Conservation (phyloP, 73 alveolate genomes). For the Paramecium sexaurelia region DNA sequence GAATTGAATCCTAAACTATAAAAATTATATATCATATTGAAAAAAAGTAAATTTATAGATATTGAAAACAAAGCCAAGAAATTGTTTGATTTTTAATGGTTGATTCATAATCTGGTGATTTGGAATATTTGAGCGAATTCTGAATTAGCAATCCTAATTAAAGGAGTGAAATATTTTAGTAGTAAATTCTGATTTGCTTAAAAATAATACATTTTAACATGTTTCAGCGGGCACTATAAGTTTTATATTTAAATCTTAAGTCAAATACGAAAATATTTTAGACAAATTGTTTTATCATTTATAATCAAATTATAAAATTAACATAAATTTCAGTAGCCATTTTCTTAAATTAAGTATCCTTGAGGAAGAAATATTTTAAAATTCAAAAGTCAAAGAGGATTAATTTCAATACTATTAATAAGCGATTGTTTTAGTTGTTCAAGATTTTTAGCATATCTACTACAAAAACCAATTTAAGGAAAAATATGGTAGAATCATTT, state of each 20-base stretch:
- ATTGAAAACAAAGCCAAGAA: not conserved
- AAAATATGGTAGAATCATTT: not conserved
- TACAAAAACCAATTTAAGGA: slow-evolving; percentile 4
- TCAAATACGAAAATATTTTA: not conserved
- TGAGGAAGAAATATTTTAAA: not conserved
- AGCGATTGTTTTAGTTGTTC: not conserved
- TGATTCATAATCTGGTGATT: not conserved
- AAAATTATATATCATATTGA: not conserved
- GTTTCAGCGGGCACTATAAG: slow-evolving; percentile 1
- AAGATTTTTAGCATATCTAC: not conserved
- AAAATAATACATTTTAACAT: not conserved
- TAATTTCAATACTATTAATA: not conserved
- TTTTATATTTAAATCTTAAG: not conserved
- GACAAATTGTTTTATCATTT: not conserved
- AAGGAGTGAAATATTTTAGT: not conserved
- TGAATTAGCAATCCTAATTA: not conserved
- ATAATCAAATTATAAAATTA: not conserved
- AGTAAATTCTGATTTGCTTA: not conserved
- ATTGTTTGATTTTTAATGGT: not conserved
- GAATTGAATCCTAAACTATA: not conserved
- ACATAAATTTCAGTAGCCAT: not conserved
- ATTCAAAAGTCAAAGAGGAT: not conserved
- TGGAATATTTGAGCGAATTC: not conserved
- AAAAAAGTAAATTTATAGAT: not conserved
- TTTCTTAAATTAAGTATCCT: not conserved